phyloP scores from a whole-genome alignment of 305 asterid species.

The Solanum aculeatissimum region DNA sequence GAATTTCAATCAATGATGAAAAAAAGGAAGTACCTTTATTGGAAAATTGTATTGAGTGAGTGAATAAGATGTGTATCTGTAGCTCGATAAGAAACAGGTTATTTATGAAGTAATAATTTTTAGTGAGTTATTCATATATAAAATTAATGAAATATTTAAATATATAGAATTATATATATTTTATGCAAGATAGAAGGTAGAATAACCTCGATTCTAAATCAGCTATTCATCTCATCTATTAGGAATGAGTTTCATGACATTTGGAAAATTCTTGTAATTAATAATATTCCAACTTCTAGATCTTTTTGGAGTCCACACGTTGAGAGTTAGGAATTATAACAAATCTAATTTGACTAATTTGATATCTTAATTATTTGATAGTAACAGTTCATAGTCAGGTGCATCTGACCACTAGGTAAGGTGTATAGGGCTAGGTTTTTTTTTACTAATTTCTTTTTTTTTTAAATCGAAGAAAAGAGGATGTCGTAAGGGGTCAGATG shows the following conservation, averaged over 20 bases:
- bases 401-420: background rate
- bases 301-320: background rate
- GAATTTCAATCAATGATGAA: background rate
- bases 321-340: background rate
- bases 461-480: no score
- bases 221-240: no score
- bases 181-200: no score
- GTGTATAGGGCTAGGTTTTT: no score
- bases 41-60: background rate
- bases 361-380: background rate
- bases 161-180: no score
- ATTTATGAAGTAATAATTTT: no score
- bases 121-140: no score
- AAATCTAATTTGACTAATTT: background rate
- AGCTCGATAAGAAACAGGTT: no score
- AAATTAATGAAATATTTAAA: no score
- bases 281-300: background rate
- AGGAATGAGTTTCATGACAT: background rate
- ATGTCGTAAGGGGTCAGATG: no score
- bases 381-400: background rate
- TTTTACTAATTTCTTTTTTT: no score
- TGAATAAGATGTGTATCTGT: background rate
- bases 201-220: no score
- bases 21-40: background rate
- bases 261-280: background rate